These are phyloP conservation scores for Ambrosia hybrid DNA, from an alignment of 140 eudicot species.

Conservation along the genomic window DNA sequence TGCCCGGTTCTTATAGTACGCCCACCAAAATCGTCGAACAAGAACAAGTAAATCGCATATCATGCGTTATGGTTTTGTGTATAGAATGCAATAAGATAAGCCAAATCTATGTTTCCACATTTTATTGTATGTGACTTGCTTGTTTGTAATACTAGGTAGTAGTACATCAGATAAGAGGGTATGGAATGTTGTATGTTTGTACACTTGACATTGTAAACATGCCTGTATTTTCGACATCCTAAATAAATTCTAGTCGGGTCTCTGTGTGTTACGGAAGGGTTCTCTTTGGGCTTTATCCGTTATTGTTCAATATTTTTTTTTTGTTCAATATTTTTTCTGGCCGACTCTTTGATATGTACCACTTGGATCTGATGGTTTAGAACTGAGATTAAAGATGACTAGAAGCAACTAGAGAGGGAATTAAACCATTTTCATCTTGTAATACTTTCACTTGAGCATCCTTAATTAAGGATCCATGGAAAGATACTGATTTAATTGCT, in stretches of 20 bases:
- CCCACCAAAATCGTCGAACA: slow-evolving; percentile 44
- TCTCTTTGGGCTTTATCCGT: too few relatives aligned
- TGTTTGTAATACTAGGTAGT: not conserved
- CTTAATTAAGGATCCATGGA: not conserved
- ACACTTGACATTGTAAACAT: not conserved
- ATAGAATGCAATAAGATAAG: not conserved
- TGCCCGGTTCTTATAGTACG: slow-evolving; percentile 71
- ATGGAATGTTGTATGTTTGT: not conserved
- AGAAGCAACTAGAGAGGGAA: too few relatives aligned
- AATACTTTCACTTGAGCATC: too few relatives aligned
- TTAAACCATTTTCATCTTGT: too few relatives aligned
- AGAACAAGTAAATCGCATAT: not conserved
- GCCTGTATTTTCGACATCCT: too few relatives aligned
- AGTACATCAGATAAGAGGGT: not conserved
- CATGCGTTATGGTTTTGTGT: not conserved
- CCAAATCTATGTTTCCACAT: not conserved
- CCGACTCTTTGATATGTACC: too few relatives aligned
- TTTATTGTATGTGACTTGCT: not conserved
- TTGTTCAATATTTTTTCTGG: too few relatives aligned
- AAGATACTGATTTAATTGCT: slow-evolving; percentile 18
- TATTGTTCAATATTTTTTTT: too few relatives aligned
- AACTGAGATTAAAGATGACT: too few relatives aligned
- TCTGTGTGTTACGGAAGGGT: too few relatives aligned
- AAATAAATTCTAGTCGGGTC: too few relatives aligned
- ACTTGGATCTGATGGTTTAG: too few relatives aligned